Percentiles rank a stretch among this genome's conserved stretches.
Evolutionary conservation across 768 basidiomycete species (phyloP).

Genomic region (Leccinum olivaceopallidum): DNA sequence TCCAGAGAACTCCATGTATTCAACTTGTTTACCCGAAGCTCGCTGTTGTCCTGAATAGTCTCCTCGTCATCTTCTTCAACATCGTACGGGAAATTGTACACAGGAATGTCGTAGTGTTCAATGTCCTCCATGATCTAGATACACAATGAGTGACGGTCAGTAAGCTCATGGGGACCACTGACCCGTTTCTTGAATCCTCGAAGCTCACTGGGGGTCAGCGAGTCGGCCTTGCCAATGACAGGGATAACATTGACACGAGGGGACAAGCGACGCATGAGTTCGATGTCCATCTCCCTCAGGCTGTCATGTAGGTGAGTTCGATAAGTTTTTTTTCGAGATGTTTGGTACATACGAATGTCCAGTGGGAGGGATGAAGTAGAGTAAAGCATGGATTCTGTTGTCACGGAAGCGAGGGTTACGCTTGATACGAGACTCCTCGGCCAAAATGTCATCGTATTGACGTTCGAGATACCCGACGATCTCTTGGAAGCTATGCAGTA

Average conservation of each 20-base stretch:
- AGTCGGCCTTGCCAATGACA: constrained; percentile 95
- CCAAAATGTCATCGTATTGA: constrained; percentile 98
- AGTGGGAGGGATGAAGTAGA: constrained; percentile 99
- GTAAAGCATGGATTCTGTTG: constrained; percentile 92
- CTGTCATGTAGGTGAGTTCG: constrained; percentile 37
- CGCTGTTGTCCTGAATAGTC: constrained; percentile 96
- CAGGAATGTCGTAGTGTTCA: constrained; percentile 95
- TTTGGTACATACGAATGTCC: constrained; percentile 79
- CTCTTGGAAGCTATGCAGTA: constrained; percentile 78
- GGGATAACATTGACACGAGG: constrained; percentile 99
- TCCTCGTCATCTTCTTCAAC: constrained; percentile 99
- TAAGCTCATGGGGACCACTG: constrained; percentile 23
- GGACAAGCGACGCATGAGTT: constrained; percentile 96
- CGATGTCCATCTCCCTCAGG: constrained; percentile 97
- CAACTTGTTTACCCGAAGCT: constrained; percentile 70
- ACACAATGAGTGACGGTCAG: constrained; percentile 3
- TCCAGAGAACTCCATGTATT: constrained; percentile 1
- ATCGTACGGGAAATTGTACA: constrained; percentile 99
- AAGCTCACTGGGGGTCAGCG: constrained; percentile 90
- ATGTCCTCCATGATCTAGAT: constrained; percentile 98
- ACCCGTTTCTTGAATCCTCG: constrained; percentile 95
- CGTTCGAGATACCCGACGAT: constrained; percentile 96
- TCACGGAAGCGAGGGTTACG: constrained; percentile 99
- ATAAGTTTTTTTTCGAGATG: background rate
- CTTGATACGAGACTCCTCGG: constrained; percentile 98